Base-by-base conservation (phyloP, 768 basidiomycete species). In the Trametes punicea region DNA sequence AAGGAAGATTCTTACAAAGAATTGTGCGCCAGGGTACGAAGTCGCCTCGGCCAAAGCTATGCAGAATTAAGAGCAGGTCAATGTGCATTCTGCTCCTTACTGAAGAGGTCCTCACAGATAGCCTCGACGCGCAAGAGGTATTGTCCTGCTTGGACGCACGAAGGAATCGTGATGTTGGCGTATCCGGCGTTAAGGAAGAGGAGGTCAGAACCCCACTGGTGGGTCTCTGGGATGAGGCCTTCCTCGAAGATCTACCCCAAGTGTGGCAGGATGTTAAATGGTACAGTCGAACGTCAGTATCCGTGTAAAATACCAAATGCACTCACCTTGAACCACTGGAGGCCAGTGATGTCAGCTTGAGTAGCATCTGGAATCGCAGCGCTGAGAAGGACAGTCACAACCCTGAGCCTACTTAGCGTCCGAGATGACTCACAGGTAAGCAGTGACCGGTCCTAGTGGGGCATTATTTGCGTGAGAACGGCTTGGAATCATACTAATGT, bases 1-100 rank as follows among this genome's bases (percentile, higher is more conserved):
- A 61, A 3, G 13, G 30, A 20, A 41, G 23, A 8, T 10, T 33
- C 56, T 47, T 26, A 61, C 80, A 59, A 81, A 84, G 71, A 84
- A 73, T 55, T 83, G 77, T 15, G 82, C 81, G 27, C 81, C 81
- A 31, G 79, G 80, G 61, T 81, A 81, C 4, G 64, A 70, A 4
- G 60, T 50, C 0, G 77, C 79, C 11, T 67, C 74, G 56, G 77
- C 77, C 40, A 81, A 66, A 42, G 77, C 78, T 79, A 36, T 3
- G 20, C n/a, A 6, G 16, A n/a, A 29, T 34, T 18, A 21, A 10
- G 8, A 15, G 13, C 9, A 36, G 34, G 8, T 8, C 34, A 9
- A 8, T 36, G n/a, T 15, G 13, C 18, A 3, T 41, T 20, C 40
- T 11, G n/a, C 7, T 20, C 20, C 1, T 18, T 13, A 44, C 2